A percentile compares a stretch with the other conserved stretches of the same genome.
Evolutionary conservation across 441 rosid genomes (phyloP).

Genomic region (Sinapis alba): DNA sequence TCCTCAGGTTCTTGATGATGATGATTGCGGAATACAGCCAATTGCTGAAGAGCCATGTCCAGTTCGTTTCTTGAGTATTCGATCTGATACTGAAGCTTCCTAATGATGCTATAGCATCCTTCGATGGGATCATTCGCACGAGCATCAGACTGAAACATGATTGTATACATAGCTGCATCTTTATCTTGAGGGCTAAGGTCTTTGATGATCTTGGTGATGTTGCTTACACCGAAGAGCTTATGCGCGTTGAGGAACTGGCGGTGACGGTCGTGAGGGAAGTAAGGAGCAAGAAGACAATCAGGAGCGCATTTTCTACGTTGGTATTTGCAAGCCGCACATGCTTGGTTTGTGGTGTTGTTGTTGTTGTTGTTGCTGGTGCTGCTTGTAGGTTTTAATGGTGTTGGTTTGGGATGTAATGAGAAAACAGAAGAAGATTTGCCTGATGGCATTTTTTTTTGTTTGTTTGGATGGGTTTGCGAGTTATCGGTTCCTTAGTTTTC

Average conservation of each 20-base stretch:
- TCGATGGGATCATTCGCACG: constrained; percentile 90
- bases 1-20: constrained; percentile 47
- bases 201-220: constrained; percentile 82
- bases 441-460: constrained; percentile 52
- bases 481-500: constrained; percentile 46
- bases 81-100: constrained; percentile 76
- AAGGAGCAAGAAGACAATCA: constrained; percentile 95
- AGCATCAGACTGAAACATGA: constrained; percentile 82
- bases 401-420: constrained; percentile 42
- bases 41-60: constrained; percentile 75
- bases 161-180: constrained; percentile 83
- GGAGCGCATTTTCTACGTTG: constrained; percentile 93
- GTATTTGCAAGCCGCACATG: constrained; percentile 98
- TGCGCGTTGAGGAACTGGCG: constrained; percentile 90
- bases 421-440: constrained; percentile 70
- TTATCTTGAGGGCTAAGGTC: constrained; percentile 66
- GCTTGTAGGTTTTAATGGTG: constrained; percentile 37
- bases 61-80: constrained; percentile 69
- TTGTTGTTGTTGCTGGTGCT: constrained; percentile 34
- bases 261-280: constrained; percentile 83
- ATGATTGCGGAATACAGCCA: constrained; percentile 60
- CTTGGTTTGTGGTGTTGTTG: constrained; percentile 57
- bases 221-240: constrained; percentile 90
- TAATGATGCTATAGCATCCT: constrained; percentile 73
- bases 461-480: constrained; percentile 29